Evolutionary conservation across 2,329 filamentous ascomycete species (phyloP), one percentile per base, ranked within the genome.

Genomic region (Thermothelomyces thermophilus): DNA sequence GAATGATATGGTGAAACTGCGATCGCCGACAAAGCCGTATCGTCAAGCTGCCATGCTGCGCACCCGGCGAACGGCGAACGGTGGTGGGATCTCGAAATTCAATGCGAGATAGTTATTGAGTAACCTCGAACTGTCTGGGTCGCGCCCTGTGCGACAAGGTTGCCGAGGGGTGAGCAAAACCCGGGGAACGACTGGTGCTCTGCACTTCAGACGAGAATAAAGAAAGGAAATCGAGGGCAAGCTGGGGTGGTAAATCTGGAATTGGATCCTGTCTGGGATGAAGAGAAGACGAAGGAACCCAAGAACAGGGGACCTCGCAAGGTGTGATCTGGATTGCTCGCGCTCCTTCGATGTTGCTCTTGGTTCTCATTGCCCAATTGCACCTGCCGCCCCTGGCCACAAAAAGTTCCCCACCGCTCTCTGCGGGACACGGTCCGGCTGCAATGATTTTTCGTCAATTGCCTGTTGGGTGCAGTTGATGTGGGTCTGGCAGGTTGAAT

Each of bases 361-460:
- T 40, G 49, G 20, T 26, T 20, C 28, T 41, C 45, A 11, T 5
- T n/a, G n/a, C 19, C 19, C 37, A 30, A 51, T 46, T 48, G 50
- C 35, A 36, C 33, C 20, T 35, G 10, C 34, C 26, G 9, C 37
- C 46, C 46, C 40, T 26, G 36, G 24, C 33, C 34, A 22, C 31
- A 11, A 31, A 11, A 31, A n/a, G 5, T 26, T 43, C 49, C 40
- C 41, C 44, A 41, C 45, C 33, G 6, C 26, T 31, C 35, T 28
- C 36, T 31, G 33, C 41, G 16, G n/a, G 46, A 47, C 50, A 52
- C 48, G 57, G 53, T 33, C 48, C 30, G 19, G 40, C 46, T 56
- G 57, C 53, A 59, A 52, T 57, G 52, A 42, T 54, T 57, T 58
- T 57, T 57, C 53, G 53, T 52, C 44, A 36, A 47, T 55, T 53